phyloP scores from a whole-genome alignment of 2,329 filamentous ascomycete genomes.

The Alternaria gansuensis region DNA sequence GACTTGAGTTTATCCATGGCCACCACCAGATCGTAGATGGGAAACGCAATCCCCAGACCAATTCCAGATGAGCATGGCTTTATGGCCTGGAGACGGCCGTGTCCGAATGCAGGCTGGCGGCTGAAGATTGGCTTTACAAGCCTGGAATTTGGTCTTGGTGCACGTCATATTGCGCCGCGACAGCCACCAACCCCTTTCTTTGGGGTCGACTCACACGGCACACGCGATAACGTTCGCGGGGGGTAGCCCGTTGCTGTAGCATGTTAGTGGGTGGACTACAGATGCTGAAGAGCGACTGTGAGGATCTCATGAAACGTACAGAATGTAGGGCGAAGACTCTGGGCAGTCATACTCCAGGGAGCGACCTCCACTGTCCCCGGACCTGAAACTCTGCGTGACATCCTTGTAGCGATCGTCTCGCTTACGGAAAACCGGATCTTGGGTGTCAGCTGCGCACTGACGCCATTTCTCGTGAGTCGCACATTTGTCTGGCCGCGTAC shows the following conservation, averaged over 20 bases:
- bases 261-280: neutral
- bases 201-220: conserved; percentile 6
- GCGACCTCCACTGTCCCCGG: conserved; percentile 8
- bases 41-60: conserved; percentile 16
- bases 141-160: conserved; percentile 36
- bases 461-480: conserved; percentile 17
- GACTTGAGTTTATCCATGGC: conserved; percentile 48
- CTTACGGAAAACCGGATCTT: conserved; percentile 22
- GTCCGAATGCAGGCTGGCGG: conserved; percentile 25
- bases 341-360: conserved; percentile 8
- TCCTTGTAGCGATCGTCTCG: conserved; percentile 28
- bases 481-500: neutral
- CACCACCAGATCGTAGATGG: conserved; percentile 20
- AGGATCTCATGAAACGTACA: conserved; percentile 12
- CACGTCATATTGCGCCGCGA: conserved; percentile 32
- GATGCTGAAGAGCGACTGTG: neutral
- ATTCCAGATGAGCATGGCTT: conserved; percentile 35
- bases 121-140: conserved; percentile 27
- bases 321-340: neutral
- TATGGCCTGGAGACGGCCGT: conserved; percentile 27
- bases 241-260: neutral
- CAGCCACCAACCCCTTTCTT: conserved; percentile 29
- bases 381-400: conserved; percentile 12
- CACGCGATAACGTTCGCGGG: conserved; percentile 3
- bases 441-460: conserved; percentile 23